Conservation (phyloP, 2,329 filamentous ascomycete genomes). For the Teratosphaeria zuluensis region DNA sequence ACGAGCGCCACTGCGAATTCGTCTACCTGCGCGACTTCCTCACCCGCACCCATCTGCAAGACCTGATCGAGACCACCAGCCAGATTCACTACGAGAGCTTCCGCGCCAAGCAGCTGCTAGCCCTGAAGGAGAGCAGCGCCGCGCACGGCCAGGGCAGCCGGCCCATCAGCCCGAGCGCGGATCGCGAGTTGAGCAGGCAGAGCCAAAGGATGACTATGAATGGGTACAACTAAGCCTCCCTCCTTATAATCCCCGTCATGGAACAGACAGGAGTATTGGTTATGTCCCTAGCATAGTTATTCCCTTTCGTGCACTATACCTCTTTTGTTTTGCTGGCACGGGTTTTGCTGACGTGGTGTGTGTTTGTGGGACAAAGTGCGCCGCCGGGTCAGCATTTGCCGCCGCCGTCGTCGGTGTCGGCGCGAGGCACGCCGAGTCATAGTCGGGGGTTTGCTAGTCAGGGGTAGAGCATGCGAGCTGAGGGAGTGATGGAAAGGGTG, state of each 20-base stretch:
- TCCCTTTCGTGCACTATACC: background rate
- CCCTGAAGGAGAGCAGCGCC: constrained; percentile 94
- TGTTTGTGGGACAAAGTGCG: constrained; percentile 4
- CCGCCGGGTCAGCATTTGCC: constrained; percentile 1
- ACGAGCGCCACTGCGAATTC: constrained; percentile 99
- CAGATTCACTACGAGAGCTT: constrained; percentile 99
- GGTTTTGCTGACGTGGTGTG: constrained; percentile 7
- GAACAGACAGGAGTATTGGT: constrained; percentile 2
- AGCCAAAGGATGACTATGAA: constrained; percentile 98
- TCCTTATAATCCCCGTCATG: background rate
- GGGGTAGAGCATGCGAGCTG: constrained; percentile 1
- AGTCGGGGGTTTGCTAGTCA: constrained; percentile 17
- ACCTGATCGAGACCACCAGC: constrained; percentile 96
- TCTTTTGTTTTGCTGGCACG: constrained; percentile 5
- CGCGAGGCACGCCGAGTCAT: constrained; percentile 12
- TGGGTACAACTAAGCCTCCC: constrained; percentile 62
- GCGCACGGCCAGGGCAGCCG: constrained; percentile 64
- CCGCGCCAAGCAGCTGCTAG: constrained; percentile 96
- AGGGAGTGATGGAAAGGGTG: background rate
- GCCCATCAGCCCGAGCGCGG: constrained; percentile 89
- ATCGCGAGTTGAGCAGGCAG: constrained; percentile 91
- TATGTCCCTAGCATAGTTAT: constrained; percentile 2
- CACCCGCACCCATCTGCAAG: constrained; percentile 94
- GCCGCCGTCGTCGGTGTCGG: constrained; percentile 1
- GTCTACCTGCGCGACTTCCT: constrained; percentile 98